Evolutionary conservation across 129 eudicot genomes (phyloP), one percentile per base, ranked within the genome.

Genomic region (Saposhnikovia divaricata): DNA sequence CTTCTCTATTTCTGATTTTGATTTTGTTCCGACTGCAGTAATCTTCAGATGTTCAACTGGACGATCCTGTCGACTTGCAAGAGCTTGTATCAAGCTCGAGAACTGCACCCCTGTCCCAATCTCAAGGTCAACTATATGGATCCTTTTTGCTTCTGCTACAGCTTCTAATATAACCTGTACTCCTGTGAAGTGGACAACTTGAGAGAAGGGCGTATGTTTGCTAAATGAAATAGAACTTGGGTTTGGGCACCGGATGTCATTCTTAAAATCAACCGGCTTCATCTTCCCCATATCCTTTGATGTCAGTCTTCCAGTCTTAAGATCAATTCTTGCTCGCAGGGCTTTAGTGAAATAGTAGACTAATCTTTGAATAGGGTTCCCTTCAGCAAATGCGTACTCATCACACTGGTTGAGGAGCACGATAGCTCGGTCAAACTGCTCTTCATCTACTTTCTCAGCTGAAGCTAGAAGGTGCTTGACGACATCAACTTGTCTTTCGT

Each of bases 391-490:
- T 42, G 77, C 46, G 23, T 43, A 44, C 55, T 73, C 51, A 44
- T 73, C 77, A 43, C 55, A 73, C 37, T 42, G 77, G 77, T 73
- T 9, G 21, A 73, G 14, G 77, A 73, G 55, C 65, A 46, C 4
- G 19, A 13, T 50, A 11, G 78, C 78, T 13, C 27, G 43, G 37
- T 25, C 78, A 75, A 70, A 80, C 80, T 83, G 82, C 51, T 83
- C 43, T 28, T 73, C 28, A 34, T 75, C 78, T 50, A 83, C 81
- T 81, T 43, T 73, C 55, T 73, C 55, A 42, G 89, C 97, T 10
- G 87, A 81, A 39, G 84, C 86, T 43, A 89, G 80, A 34, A 89
- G 93, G 83, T 84, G 75, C 79, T 80, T 83, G 23, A 73, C 23
- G 53, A 87, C 90, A 68, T 87, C 83, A 53, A 88, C 82, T 28